phyloP scores from a whole-genome alignment of 441 rosid genomes.

The Rhodomyrtus psidioides region DNA sequence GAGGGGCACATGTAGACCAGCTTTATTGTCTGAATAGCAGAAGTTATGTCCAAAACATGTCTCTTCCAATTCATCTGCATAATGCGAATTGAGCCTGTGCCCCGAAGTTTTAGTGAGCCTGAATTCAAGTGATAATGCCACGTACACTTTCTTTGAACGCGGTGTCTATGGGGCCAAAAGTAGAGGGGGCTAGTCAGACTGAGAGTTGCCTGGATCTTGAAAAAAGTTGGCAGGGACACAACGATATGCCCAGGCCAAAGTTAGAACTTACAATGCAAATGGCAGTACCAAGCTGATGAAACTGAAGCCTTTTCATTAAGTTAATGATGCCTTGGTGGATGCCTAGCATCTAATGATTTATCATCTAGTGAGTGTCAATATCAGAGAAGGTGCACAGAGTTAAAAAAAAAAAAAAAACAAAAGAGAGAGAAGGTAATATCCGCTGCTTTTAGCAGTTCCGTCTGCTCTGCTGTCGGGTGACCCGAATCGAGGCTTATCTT shows the following conservation, averaged over 20 bases:
- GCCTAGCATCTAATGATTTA: slow-evolving; percentile 5
- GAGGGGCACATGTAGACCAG: neutral
- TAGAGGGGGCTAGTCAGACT: neutral
- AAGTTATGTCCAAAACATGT: neutral
- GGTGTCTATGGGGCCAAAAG: neutral
- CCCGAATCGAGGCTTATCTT: slow-evolving; percentile 24
- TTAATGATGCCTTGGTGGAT: slow-evolving; percentile 7
- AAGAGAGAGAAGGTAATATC: neutral
- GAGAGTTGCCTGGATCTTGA: neutral
- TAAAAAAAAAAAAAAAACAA: neutral
- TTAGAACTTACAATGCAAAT: neutral
- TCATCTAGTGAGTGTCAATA: slow-evolving; percentile 7
- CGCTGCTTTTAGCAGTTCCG: slow-evolving; percentile 11
- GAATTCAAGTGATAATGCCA: neutral
- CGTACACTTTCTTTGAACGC: neutral
- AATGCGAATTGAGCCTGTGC: neutral
- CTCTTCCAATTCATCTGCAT: neutral
- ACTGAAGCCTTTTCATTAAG: slow-evolving; percentile 14
- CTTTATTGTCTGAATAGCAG: neutral
- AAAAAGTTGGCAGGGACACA: neutral
- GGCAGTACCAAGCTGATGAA: slow-evolving; percentile 10
- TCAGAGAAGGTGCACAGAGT: slow-evolving; percentile 2
- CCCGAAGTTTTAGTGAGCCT: neutral
- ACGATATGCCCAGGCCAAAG: slow-evolving; percentile 17
- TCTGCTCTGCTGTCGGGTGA: slow-evolving; percentile 29